phyloP scores from a whole-genome alignment of 2,329 filamentous ascomycete genomes.

The Cladophialophora bantiana region DNA sequence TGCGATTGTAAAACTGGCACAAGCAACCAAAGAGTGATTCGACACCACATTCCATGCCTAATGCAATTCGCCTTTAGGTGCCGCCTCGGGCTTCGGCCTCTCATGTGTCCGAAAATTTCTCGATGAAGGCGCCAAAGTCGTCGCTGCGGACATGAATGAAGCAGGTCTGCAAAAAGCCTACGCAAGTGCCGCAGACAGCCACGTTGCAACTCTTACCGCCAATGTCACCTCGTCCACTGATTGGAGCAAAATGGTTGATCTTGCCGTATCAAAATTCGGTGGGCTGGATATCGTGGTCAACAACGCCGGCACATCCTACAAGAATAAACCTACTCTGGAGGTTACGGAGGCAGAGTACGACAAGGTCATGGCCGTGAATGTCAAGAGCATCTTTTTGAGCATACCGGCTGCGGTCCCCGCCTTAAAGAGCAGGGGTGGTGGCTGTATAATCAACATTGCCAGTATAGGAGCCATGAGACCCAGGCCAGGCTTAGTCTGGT shows the following conservation, averaged over 20 bases:
- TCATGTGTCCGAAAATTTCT: constrained; percentile 51
- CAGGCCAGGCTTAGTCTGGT: constrained; percentile 54
- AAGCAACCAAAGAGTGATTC: not conserved
- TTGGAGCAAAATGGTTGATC: constrained; percentile 38
- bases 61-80: constrained; percentile 42
- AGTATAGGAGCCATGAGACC: constrained; percentile 53
- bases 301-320: constrained; percentile 39
- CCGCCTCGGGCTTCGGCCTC: constrained; percentile 53
- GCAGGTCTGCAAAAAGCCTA: constrained; percentile 31
- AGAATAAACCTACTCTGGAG: constrained; percentile 47
- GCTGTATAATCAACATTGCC: constrained; percentile 55
- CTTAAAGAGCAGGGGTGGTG: constrained; percentile 51
- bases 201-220: constrained; percentile 31
- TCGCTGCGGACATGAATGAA: constrained; percentile 52
- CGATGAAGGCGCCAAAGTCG: constrained; percentile 52
- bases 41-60: not conserved
- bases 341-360: constrained; percentile 53
- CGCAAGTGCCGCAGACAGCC: constrained; percentile 19
- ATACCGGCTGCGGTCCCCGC: constrained; percentile 46
- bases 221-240: constrained; percentile 36
- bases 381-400: constrained; percentile 52
- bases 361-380: constrained; percentile 54
- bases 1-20: not conserved
- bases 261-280: constrained; percentile 36
- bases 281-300: constrained; percentile 39